These are phyloP conservation scores for Brassica nigra DNA, from an alignment of 345 rosid genomes.

Conservation along the genomic window DNA sequence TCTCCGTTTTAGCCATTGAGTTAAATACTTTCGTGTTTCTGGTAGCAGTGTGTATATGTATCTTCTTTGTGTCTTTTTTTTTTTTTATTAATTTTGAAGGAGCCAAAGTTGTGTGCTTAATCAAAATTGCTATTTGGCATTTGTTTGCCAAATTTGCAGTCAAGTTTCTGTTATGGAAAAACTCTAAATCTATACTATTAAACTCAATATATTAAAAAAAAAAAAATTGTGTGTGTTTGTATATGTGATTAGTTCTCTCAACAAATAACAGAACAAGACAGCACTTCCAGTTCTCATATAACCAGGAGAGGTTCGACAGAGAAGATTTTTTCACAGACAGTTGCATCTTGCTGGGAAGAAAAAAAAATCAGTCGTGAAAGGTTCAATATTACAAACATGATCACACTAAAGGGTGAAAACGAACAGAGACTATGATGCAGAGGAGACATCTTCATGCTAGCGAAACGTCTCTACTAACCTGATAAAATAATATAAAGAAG, in stretches of 20 bases:
- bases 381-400: conserved; percentile 29
- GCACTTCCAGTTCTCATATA: background rate
- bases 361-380: background rate
- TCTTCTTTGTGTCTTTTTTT: background rate
- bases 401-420: conserved; percentile 17
- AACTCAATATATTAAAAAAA: background rate
- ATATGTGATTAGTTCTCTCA: background rate
- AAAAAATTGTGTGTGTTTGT: background rate
- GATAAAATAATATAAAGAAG: conserved; percentile 26
- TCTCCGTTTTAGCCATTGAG: background rate
- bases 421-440: conserved; percentile 6
- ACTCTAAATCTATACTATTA: background rate
- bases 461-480: conserved; percentile 18
- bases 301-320: background rate
- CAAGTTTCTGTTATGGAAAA: background rate
- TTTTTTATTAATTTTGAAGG: background rate
- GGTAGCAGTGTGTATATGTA: conserved; percentile 19
- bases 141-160: background rate
- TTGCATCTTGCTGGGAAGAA: no score
- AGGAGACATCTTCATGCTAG: conserved; percentile 7
- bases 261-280: background rate
- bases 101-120: conserved; percentile 15
- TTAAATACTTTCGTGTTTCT: conserved; percentile 1
- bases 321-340: no score
- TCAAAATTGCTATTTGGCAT: background rate